These are phyloP conservation scores for Aegilops speltoides DNA, from an alignment of 176 grass and related monocot genomes.

Conservation along the genomic window DNA sequence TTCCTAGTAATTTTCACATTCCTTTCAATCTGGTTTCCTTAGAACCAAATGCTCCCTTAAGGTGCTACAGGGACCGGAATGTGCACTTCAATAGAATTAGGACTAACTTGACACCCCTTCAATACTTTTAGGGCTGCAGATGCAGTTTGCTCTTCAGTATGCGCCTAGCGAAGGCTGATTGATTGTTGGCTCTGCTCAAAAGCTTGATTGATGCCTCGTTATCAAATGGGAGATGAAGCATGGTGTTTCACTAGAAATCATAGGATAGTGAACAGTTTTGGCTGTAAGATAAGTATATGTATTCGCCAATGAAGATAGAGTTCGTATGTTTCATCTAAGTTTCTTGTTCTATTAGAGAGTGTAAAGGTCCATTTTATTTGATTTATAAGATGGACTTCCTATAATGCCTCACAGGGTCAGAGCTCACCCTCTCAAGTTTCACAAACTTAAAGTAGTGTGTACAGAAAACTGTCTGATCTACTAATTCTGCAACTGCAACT, in stretches of 20 bases:
- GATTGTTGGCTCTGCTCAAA: background rate
- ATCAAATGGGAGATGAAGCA: constrained; percentile 15
- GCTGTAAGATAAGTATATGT: background rate
- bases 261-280: background rate
- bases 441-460: background rate
- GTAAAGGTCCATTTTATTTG: constrained; percentile 6
- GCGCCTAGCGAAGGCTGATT: background rate
- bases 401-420: background rate
- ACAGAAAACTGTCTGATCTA: background rate
- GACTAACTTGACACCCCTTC: background rate
- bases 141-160: background rate
- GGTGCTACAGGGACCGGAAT: background rate
- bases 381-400: constrained; percentile 10
- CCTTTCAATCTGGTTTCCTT: constrained; percentile 2
- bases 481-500: background rate
- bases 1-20: background rate
- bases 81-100: background rate
- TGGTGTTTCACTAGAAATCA: constrained; percentile 31
- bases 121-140: background rate
- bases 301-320: background rate
- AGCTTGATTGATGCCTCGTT: constrained; percentile 11
- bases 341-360: constrained; percentile 16
- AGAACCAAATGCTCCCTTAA: background rate
- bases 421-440: background rate
- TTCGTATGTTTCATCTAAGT: background rate